Conservation (phyloP, 176 grass and related monocot species). For the Puya raimondii region DNA sequence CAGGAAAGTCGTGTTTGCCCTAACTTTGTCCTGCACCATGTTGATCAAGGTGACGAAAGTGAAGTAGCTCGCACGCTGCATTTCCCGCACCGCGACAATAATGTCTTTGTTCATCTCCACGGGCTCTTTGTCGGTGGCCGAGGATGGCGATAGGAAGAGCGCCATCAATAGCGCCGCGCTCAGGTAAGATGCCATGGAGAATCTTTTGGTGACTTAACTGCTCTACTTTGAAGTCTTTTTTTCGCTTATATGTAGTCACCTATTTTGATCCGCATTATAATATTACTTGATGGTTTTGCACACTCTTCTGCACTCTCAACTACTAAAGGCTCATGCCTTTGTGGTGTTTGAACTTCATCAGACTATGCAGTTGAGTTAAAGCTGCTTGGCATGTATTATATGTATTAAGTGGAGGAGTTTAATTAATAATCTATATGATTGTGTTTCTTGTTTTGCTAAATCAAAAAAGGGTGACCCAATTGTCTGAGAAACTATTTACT, state of each 20-base stretch:
- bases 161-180: background rate
- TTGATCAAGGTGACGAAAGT: background rate
- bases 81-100: background rate
- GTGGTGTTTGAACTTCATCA: no score
- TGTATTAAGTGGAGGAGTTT: no score
- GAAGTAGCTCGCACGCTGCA: background rate
- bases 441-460: no score
- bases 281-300: background rate
- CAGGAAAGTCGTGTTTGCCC: background rate
- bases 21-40: background rate
- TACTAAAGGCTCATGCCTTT: no score
- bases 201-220: background rate
- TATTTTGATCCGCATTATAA: background rate
- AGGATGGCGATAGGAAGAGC: background rate
- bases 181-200: slow-evolving; percentile 2
- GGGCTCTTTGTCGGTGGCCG: background rate
- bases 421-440: no score
- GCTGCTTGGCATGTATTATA: no score
- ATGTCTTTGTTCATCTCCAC: background rate
- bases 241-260: background rate
- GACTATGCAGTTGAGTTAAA: no score
- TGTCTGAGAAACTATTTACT: no score
- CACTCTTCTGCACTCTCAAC: no score
- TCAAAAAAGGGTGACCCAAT: no score
- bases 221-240: background rate